Base-by-base conservation (phyloP, 768 basidiomycete genomes). In the Pleurotus salmoneostramineus region DNA sequence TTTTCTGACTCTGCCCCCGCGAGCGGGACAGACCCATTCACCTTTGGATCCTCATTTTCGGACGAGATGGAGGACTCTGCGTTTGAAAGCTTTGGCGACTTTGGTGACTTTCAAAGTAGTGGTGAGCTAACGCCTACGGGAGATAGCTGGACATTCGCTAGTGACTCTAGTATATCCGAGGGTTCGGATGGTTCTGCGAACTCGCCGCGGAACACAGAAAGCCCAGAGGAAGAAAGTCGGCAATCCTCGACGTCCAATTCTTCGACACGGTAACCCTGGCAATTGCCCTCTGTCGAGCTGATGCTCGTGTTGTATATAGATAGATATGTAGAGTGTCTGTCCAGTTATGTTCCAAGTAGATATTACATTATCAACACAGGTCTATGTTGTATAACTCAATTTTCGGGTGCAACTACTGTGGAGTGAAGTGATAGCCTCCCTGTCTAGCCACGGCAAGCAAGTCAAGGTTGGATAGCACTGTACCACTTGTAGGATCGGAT, bases 11-110 rank as follows among this genome's bases (percentile, higher is more conserved):
- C 84, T 1, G 77, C 83, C 0, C 78, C 79, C 1, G 65, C 76
- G 0, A 71, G 72, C 42, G 71, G 76, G 33, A 64, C 78, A 14
- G 77, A 87, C 59, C 80, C 81, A 0, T 89, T 91, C 69, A 82
- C 79, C 2, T 83, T 83, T 61, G 72, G 77, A 3, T 79, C 82
- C 0, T 78, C 81, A 2, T 81, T 83, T 58, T 81, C 85, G 0
- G 87, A 88, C 35, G 89, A 90, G 48, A 76, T 78, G 66, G 81
- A 80, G 48, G 84, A 86, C 55, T 77, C 80, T 3, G 81, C 88
- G 6, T 92, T 91, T 62, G 87, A 87, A 51, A 77, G 75, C 56
- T 91, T 92, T 65, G 89, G 89, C 12, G 91, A 92, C 61, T 92
- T 93, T 65, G 88, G 90, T 3, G 90, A 90, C 56, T 90, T 91